Evolutionary conservation across 2,329 filamentous ascomycete genomes (phyloP).

Genomic region (Aspergillus sp.): DNA sequence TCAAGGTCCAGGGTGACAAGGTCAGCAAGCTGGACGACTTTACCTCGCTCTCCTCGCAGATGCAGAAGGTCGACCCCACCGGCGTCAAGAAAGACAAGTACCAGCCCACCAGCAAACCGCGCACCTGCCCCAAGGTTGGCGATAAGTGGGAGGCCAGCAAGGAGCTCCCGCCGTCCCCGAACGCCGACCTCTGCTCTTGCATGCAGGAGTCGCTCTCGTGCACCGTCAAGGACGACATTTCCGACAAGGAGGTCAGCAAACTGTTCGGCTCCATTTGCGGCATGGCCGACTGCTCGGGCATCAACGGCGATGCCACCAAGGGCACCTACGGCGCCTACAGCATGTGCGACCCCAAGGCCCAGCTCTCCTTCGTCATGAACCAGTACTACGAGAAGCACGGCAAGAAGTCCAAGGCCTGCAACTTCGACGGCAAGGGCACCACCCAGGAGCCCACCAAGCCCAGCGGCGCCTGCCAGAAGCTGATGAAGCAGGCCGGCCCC

Average conservation of each 20-base stretch:
- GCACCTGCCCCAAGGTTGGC: constrained; percentile 59
- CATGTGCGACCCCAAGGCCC: constrained; percentile 37
- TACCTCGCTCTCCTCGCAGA: constrained; percentile 58
- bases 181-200: constrained; percentile 71
- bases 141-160: constrained; percentile 59
- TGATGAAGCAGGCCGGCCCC: not conserved
- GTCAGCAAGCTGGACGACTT: constrained; percentile 67
- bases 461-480: constrained; percentile 22
- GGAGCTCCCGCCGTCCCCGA: constrained; percentile 71
- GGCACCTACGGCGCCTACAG: constrained; percentile 41
- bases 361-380: constrained; percentile 40
- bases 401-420: constrained; percentile 31
- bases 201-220: constrained; percentile 70
- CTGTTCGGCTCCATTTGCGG: constrained; percentile 54
- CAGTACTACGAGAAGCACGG: constrained; percentile 33
- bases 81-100: constrained; percentile 60
- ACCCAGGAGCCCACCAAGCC: constrained; percentile 23
- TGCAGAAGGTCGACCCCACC: constrained; percentile 58
- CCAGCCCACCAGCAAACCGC: constrained; percentile 60
- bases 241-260: constrained; percentile 50
- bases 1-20: constrained; percentile 54
- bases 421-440: constrained; percentile 36
- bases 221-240: constrained; percentile 51
- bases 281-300: constrained; percentile 29
- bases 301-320: constrained; percentile 28